These are phyloP conservation scores for Cyclotella sp. DNA, from an alignment of 108 stramenopile genomes.

Conservation along the genomic window DNA sequence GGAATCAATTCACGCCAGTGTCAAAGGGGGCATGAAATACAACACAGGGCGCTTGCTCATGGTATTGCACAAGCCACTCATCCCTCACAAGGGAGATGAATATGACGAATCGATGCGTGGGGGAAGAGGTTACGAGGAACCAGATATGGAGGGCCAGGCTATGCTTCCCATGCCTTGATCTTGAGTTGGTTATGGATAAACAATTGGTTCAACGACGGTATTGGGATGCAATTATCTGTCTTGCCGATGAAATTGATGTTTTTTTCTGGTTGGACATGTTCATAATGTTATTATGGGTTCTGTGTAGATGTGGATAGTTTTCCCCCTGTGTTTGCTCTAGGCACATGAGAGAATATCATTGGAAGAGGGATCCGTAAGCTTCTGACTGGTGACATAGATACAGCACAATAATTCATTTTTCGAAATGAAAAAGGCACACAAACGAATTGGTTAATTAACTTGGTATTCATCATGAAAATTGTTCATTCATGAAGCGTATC, in stretches of 20 bases:
- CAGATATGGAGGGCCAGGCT: slow-evolving; percentile 35
- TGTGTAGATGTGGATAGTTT: background rate
- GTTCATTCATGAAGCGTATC: too few relatives aligned
- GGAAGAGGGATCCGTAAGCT: too few relatives aligned
- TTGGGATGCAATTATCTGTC: too few relatives aligned
- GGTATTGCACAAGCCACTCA: slow-evolving; percentile 79
- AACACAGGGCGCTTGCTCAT: slow-evolving; percentile 88
- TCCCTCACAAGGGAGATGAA: slow-evolving; percentile 39
- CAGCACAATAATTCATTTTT: background rate
- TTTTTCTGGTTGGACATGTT: background rate
- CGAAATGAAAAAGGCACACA: too few relatives aligned
- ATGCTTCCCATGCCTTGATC: slow-evolving; percentile 52
- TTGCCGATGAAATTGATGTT: background rate
- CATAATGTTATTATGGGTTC: background rate
- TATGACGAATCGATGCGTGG: slow-evolving; percentile 22
- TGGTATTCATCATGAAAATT: too few relatives aligned
- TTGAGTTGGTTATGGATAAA: background rate
- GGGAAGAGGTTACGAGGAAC: slow-evolving; percentile 40
- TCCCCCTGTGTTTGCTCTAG: background rate
- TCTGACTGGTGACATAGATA: background rate
- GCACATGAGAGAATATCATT: background rate
- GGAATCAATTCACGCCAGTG: slow-evolving; percentile 78
- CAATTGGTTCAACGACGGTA: background rate
- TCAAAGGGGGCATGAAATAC: slow-evolving; percentile 90
- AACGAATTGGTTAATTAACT: too few relatives aligned